phyloP scores from a whole-genome alignment of 768 basidiomycete genomes.

The Rhodotorula paludigena region DNA sequence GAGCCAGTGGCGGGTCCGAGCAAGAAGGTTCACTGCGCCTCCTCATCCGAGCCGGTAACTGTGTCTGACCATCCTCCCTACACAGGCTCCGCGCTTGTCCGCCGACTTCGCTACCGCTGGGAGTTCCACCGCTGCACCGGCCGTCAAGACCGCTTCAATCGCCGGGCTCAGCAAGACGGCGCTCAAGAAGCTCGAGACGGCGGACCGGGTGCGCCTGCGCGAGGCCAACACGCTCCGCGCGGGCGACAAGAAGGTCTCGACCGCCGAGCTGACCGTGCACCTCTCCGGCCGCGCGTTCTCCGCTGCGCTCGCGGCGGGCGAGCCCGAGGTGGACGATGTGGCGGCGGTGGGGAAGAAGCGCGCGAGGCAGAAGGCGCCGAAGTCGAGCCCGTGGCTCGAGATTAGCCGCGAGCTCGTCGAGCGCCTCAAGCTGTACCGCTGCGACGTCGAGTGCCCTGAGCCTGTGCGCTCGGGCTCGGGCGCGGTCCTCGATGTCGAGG shows the following conservation, averaged over 20 bases:
- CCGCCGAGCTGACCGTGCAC: conserved; percentile 31
- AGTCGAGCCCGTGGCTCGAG: conserved; percentile 21
- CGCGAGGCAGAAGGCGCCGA: conserved; percentile 5
- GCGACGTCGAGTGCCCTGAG: conserved; percentile 18
- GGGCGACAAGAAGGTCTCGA: conserved; percentile 20
- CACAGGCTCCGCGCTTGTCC: background rate
- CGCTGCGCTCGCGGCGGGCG: background rate
- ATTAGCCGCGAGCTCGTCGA: conserved; percentile 2
- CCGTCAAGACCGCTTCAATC: background rate
- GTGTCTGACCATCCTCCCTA: background rate
- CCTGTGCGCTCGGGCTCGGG: background rate
- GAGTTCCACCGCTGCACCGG: background rate
- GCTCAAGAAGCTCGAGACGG: conserved; percentile 27
- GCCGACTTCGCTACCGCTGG: background rate
- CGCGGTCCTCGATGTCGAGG: conserved; percentile 3
- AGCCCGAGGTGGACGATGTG: background rate
- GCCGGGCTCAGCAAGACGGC: conserved; percentile 6
- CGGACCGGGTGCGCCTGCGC: conserved; percentile 8
- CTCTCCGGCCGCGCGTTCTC: conserved; percentile 27
- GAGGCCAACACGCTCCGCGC: conserved; percentile 29
- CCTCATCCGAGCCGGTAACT: background rate
- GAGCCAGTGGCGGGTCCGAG: background rate
- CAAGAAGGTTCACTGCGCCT: background rate
- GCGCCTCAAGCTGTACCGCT: conserved; percentile 1
- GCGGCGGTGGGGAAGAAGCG: background rate